These are phyloP conservation scores for Astraeus odoratus DNA, from an alignment of 768 basidiomycete species.

Conservation along the genomic window DNA sequence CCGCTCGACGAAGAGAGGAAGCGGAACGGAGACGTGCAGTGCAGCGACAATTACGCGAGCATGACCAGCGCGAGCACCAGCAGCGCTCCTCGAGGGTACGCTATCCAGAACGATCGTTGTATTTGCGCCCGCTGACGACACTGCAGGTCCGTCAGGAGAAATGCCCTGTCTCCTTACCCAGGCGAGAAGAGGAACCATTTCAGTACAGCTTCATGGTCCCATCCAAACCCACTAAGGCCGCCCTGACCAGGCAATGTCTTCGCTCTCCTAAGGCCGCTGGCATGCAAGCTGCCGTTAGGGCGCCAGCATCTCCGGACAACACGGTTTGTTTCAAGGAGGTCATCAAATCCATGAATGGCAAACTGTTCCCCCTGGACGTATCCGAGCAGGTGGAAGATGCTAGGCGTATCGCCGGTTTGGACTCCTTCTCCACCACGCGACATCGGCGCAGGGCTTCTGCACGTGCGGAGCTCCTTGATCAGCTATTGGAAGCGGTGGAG, in stretches of 20 bases:
- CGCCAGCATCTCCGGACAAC: constrained; percentile 20
- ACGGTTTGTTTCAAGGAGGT: constrained; percentile 52
- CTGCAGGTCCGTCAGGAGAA: constrained; percentile 14
- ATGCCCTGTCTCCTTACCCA: neutral
- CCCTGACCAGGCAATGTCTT: constrained; percentile 16
- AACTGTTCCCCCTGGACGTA: constrained; percentile 42
- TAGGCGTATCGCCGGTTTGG: constrained; percentile 21
- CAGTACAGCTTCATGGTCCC: constrained; percentile 29
- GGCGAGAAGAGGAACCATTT: constrained; percentile 22
- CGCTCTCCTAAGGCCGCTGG: neutral
- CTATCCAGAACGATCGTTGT: neutral
- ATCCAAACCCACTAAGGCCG: constrained; percentile 14
- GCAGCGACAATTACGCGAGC: constrained; percentile 10
- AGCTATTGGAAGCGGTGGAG: constrained; percentile 37
- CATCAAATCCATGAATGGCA: constrained; percentile 49
- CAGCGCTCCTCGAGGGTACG: constrained; percentile 20
- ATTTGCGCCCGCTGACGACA: constrained; percentile 2
- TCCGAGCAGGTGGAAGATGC: constrained; percentile 28
- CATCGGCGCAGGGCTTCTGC: constrained; percentile 17
- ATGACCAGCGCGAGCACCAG: too few relatives aligned
- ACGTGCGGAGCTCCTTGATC: constrained; percentile 35
- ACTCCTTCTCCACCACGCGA: constrained; percentile 7
- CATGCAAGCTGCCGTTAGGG: constrained; percentile 5
- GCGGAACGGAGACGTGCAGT: constrained; percentile 21
- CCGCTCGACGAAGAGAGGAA: constrained; percentile 29